Conservation (phyloP, 371 early-diverging fungal species). For the Mucor velutinosus region DNA sequence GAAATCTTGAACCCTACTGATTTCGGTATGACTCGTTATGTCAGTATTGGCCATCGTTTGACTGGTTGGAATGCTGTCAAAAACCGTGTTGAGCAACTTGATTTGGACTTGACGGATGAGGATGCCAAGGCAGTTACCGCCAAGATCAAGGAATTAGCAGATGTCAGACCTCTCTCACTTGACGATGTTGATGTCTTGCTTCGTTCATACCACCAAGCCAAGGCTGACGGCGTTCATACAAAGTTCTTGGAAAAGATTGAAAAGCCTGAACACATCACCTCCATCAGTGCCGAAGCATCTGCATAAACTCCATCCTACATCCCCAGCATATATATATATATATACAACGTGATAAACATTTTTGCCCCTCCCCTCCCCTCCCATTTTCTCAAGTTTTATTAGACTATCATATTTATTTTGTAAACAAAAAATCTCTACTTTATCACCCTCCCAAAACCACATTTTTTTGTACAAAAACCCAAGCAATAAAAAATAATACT, state of each 20-base stretch:
- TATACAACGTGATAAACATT: neutral
- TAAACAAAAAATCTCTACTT: neutral
- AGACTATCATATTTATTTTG: neutral
- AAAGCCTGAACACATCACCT: constrained; percentile 27
- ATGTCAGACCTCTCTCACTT: constrained; percentile 86
- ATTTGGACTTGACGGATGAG: constrained; percentile 81
- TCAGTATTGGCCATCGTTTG: constrained; percentile 93
- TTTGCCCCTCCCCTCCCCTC: neutral
- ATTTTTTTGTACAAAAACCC: neutral
- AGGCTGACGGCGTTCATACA: constrained; percentile 23
- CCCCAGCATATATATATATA: neutral
- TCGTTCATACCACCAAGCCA: constrained; percentile 35
- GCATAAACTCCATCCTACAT: constrained; percentile 6
- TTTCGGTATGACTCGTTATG: constrained; percentile 97
- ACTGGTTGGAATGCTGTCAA: constrained; percentile 99
- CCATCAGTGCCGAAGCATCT: constrained; percentile 13
- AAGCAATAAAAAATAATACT: neutral
- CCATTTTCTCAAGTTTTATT: neutral
- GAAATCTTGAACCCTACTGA: constrained; percentile 96
- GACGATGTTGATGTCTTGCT: constrained; percentile 82
- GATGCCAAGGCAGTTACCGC: constrained; percentile 91
- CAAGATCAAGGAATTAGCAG: constrained; percentile 93
- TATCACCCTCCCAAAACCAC: neutral
- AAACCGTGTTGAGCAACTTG: constrained; percentile 91
- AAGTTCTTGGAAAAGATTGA: constrained; percentile 29